phyloP scores from a whole-genome alignment of 2,329 filamentous ascomycete species.

The Penicillium sp. region DNA sequence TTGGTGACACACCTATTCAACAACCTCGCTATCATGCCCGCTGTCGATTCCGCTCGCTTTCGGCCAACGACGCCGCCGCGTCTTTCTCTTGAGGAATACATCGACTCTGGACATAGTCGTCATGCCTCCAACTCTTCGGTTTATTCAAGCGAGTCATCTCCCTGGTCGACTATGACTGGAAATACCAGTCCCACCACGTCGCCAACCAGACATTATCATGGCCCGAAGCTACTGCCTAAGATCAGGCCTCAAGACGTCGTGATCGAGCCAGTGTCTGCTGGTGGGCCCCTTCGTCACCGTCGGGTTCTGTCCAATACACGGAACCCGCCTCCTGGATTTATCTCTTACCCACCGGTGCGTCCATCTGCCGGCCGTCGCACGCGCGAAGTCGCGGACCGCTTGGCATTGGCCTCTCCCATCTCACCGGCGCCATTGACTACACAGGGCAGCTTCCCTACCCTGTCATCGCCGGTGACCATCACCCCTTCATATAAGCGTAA shows the following conservation, averaged over 20 bases:
- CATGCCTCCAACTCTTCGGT: constrained; percentile 58
- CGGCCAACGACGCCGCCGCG: constrained; percentile 40
- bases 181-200: constrained; percentile 60
- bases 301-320: constrained; percentile 47
- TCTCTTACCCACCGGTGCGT: constrained; percentile 42
- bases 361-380: constrained; percentile 40
- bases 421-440: constrained; percentile 33
- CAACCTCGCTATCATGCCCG: constrained; percentile 34
- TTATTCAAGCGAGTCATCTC: constrained; percentile 59
- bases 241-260: constrained; percentile 77
- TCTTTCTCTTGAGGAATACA: constrained; percentile 27
- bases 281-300: constrained; percentile 49
- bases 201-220: constrained; percentile 66
- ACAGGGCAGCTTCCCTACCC: constrained; percentile 33
- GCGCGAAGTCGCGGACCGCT: constrained; percentile 40
- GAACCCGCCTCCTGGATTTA: constrained; percentile 44
- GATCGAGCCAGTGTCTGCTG: constrained; percentile 50
- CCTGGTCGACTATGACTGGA: constrained; percentile 59
- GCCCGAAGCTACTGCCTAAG: constrained; percentile 69
- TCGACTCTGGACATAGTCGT: constrained; percentile 45
- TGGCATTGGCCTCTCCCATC: constrained; percentile 40
- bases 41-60: constrained; percentile 36
- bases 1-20: constrained; percentile 12
- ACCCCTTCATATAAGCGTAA: constrained; percentile 37
- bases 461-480: constrained; percentile 58